phyloP scores from a whole-genome alignment of 2,329 filamentous ascomycete species.

The Sporothrix euskadiensis region DNA sequence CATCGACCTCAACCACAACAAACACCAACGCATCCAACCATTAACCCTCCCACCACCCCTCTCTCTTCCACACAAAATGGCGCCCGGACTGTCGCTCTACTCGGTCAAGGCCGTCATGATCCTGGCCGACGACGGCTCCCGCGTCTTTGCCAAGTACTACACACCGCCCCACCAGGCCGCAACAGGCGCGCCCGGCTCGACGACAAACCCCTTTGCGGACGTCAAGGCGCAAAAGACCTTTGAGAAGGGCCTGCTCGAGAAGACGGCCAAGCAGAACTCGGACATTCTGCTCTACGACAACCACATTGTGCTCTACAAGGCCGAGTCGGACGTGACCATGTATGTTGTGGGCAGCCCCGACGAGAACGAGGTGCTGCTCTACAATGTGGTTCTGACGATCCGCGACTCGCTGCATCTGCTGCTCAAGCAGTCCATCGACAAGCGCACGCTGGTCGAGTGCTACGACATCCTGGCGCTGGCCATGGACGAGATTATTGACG shows the following conservation, averaged over 20 bases:
- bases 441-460: slow-evolving; percentile 97
- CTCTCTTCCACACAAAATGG: slow-evolving; percentile 30
- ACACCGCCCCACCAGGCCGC: slow-evolving; percentile 55
- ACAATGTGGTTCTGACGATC: slow-evolving; percentile 90
- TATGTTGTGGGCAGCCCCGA: slow-evolving; percentile 90
- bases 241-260: slow-evolving; percentile 92
- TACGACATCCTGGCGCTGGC: slow-evolving; percentile 94
- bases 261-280: slow-evolving; percentile 90
- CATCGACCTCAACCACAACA: background rate
- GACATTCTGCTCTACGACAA: slow-evolving; percentile 99
- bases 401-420: slow-evolving; percentile 86
- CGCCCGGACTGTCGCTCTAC: slow-evolving; percentile 35
- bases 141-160: slow-evolving; percentile 96
- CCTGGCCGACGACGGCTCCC: slow-evolving; percentile 82
- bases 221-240: slow-evolving; percentile 94
- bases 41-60: background rate
- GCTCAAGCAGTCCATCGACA: slow-evolving; percentile 97
- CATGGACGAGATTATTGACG: slow-evolving; percentile 92
- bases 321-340: slow-evolving; percentile 91
- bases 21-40: background rate
- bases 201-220: slow-evolving; percentile 68
- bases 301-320: slow-evolving; percentile 94
- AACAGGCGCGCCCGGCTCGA: background rate
- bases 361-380: slow-evolving; percentile 95
- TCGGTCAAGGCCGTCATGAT: slow-evolving; percentile 46